Conservation (phyloP, 768 basidiomycete species). For the Phlebiopsis gigantea region DNA sequence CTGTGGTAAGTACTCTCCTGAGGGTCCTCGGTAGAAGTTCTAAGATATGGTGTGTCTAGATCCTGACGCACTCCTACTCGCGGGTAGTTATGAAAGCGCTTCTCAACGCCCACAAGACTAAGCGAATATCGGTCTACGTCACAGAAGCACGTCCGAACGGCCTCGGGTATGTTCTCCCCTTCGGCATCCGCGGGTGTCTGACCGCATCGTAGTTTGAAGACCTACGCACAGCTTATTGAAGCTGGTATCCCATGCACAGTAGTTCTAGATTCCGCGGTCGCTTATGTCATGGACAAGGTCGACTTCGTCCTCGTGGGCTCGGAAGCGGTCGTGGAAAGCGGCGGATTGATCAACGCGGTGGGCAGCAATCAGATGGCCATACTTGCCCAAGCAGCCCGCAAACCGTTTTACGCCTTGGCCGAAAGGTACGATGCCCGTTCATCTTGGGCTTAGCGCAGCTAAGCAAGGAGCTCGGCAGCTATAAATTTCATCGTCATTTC, state of each 20-base stretch:
- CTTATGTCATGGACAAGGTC: constrained; percentile 95
- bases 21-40: constrained; percentile 12
- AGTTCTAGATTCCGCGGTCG: constrained; percentile 93
- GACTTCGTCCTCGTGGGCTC: constrained; percentile 95
- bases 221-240: constrained; percentile 79
- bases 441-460: constrained; percentile 3
- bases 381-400: constrained; percentile 89
- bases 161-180: constrained; percentile 57
- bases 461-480: constrained; percentile 41
- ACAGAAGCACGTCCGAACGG: constrained; percentile 92
- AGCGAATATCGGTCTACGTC: constrained; percentile 95
- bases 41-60: constrained; percentile 39
- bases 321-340: constrained; percentile 97
- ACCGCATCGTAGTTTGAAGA: constrained; percentile 63
- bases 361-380: constrained; percentile 97
- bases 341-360: constrained; percentile 86
- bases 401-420: constrained; percentile 94
- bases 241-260: constrained; percentile 94
- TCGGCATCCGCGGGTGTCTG: constrained; percentile 4
- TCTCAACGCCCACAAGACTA: constrained; percentile 82
- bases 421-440: constrained; percentile 55
- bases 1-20: constrained; percentile 49
- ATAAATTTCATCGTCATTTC: constrained; percentile 96
- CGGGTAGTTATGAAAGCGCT: constrained; percentile 93
- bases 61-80: constrained; percentile 95